These are phyloP conservation scores for Calonectria fujianensis DNA, from an alignment of 2,329 filamentous ascomycete species.

Conservation along the genomic window DNA sequence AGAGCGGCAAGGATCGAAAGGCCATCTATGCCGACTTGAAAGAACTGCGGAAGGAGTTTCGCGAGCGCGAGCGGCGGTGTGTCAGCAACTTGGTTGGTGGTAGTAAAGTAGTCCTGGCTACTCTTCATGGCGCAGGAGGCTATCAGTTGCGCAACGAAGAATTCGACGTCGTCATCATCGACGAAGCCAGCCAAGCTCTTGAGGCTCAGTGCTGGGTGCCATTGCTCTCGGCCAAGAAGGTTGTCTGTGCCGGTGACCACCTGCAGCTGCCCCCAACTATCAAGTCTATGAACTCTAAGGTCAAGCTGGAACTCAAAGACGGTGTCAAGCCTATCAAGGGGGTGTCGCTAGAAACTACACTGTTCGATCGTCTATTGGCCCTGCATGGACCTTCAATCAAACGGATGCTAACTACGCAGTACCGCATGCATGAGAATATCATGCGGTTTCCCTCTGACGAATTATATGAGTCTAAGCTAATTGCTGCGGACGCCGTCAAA, in stretches of 20 bases:
- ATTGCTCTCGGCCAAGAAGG: conserved; percentile 85
- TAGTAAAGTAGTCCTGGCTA: conserved; percentile 93
- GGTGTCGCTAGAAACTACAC: conserved; percentile 86
- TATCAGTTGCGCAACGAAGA: conserved; percentile 85
- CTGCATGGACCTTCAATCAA: conserved; percentile 91
- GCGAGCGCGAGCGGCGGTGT: conserved; percentile 88
- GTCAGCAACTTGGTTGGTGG: conserved; percentile 83
- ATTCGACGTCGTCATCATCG: conserved; percentile 96
- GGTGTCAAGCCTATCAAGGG: conserved; percentile 66
- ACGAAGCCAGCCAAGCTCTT: conserved; percentile 95
- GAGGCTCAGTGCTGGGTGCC: conserved; percentile 99
- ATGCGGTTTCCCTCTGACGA: conserved; percentile 95
- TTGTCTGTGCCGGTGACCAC: conserved; percentile 94
- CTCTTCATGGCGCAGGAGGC: conserved; percentile 92
- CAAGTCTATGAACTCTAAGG: conserved; percentile 81
- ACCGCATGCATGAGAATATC: conserved; percentile 97
- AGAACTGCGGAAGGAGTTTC: conserved; percentile 90
- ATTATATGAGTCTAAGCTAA: conserved; percentile 87
- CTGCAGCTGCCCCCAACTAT: conserved; percentile 95
- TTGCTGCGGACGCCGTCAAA: conserved; percentile 88
- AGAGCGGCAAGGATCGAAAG: conserved; percentile 84
- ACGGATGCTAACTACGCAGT: conserved; percentile 96
- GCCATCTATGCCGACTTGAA: conserved; percentile 91
- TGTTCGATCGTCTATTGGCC: conserved; percentile 91
- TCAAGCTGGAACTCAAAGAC: conserved; percentile 62